Evolutionary conservation across 371 early-diverging fungal genomes (phyloP).

Genomic region (Parasitella parasitica): DNA sequence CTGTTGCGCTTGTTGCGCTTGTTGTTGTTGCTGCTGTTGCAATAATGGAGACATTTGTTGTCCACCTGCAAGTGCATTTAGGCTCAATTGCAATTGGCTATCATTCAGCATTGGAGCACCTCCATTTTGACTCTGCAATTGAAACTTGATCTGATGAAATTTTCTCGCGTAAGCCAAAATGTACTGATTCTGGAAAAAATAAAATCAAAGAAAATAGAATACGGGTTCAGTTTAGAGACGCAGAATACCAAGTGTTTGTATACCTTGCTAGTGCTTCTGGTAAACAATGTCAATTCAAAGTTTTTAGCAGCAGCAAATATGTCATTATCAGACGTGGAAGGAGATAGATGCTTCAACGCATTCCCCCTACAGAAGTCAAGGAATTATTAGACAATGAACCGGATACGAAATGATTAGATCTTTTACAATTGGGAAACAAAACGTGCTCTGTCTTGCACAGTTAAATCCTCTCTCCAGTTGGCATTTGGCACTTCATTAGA

Average conservation of each 20-base stretch:
- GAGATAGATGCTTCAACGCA: slow-evolving; percentile 43
- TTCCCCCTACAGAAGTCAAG: slow-evolving; percentile 31
- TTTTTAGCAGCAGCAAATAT: slow-evolving; percentile 46
- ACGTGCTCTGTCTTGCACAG: slow-evolving; percentile 33
- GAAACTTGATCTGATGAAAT: slow-evolving; percentile 41
- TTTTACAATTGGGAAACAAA: slow-evolving; percentile 32
- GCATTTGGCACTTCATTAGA: slow-evolving; percentile 28
- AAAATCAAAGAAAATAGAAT: background rate
- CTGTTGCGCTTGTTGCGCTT: slow-evolving; percentile 13
- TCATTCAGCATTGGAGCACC: slow-evolving; percentile 33
- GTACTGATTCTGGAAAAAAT: slow-evolving; percentile 21
- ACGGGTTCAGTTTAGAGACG: background rate
- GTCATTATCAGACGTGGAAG: slow-evolving; percentile 39
- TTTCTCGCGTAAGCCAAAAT: slow-evolving; percentile 28
- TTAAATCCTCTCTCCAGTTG: slow-evolving; percentile 36
- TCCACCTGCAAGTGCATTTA: slow-evolving; percentile 21
- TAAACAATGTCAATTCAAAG: slow-evolving; percentile 39
- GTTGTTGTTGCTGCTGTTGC: slow-evolving; percentile 26
- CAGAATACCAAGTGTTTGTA: background rate
- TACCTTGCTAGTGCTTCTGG: slow-evolving; percentile 46
- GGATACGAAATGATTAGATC: background rate
- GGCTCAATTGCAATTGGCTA: slow-evolving; percentile 29
- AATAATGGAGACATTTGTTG: slow-evolving; percentile 46
- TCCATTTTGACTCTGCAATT: slow-evolving; percentile 23
- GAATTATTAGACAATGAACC: background rate